Percentiles rank a stretch among this genome's conserved stretches.
Evolutionary conservation across 1,284 basidiomycete genomes (phyloP).

Genomic region (Moesziomyces sp.): DNA sequence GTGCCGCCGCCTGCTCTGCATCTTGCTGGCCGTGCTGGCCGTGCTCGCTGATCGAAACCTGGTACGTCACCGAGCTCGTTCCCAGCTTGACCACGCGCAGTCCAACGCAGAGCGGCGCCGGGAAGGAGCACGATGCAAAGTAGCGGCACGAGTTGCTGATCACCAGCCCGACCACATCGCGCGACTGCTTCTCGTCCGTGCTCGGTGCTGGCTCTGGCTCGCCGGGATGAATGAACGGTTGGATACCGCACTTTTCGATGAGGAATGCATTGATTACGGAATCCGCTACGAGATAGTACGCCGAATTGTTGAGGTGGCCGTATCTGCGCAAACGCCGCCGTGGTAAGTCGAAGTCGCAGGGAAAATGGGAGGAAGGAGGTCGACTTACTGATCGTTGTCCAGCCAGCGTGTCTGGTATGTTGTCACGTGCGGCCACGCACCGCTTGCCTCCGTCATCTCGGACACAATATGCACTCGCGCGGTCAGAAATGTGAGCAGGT

Average conservation of each 20-base stretch:
- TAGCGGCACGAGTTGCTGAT: constrained; percentile 48
- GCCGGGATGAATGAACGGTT: constrained; percentile 31
- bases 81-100: constrained; percentile 44
- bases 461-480: not conserved
- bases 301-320: constrained; percentile 55
- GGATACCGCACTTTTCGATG: constrained; percentile 37
- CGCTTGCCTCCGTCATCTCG: constrained; percentile 26
- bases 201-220: not conserved
- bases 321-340: constrained; percentile 15
- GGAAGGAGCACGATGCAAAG: constrained; percentile 51
- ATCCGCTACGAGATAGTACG: constrained; percentile 51
- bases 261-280: constrained; percentile 52
- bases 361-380: not conserved
- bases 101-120: constrained; percentile 24
- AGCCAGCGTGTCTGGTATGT: constrained; percentile 51
- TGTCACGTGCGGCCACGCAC: constrained; percentile 25
- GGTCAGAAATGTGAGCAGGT: not conserved
- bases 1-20: constrained; percentile 14
- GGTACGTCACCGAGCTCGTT: constrained; percentile 43
- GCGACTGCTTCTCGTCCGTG: constrained; percentile 7
- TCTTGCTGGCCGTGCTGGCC: not conserved
- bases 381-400: constrained; percentile 52
- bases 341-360: not conserved
- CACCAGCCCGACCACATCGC: constrained; percentile 41
- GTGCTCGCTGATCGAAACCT: constrained; percentile 33